These are phyloP conservation scores for Fusarium denticulatum DNA, from an alignment of 2,329 filamentous ascomycete species.

Conservation along the genomic window DNA sequence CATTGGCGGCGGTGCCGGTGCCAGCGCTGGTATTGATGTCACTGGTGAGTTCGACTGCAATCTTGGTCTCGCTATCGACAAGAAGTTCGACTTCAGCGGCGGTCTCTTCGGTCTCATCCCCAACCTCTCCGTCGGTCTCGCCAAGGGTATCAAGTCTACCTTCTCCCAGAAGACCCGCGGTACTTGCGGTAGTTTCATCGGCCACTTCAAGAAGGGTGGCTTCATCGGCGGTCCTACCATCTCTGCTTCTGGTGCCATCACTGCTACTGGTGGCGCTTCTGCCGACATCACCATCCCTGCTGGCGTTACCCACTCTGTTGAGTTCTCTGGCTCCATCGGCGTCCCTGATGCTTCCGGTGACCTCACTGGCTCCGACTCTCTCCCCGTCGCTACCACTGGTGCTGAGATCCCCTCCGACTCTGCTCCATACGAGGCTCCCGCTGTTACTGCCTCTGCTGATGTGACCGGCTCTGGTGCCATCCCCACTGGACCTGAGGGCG, in stretches of 20 bases:
- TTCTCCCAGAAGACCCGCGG: constrained; percentile 32
- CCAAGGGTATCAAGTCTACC: constrained; percentile 22
- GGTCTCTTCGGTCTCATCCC: constrained; percentile 52
- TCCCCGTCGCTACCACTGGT: not conserved
- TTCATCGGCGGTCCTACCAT: constrained; percentile 17
- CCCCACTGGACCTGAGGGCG: constrained; percentile 8
- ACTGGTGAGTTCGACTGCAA: constrained; percentile 31
- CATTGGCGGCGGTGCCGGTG: constrained; percentile 49
- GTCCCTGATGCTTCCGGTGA: not conserved
- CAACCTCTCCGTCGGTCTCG: constrained; percentile 52
- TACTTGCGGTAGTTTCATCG: constrained; percentile 27
- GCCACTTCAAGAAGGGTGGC: constrained; percentile 21
- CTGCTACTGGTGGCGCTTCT: constrained; percentile 13
- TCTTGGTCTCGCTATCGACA: constrained; percentile 36
- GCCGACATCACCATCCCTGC: constrained; percentile 11
- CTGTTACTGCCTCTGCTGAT: not conserved
- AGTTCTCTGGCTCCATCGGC: constrained; percentile 6
- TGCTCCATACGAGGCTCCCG: not conserved
- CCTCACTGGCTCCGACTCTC: not conserved
- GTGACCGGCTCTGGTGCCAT: not conserved
- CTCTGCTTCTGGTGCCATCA: constrained; percentile 21
- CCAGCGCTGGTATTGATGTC: constrained; percentile 48
- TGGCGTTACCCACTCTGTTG: constrained; percentile 11
- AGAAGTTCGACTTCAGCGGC: constrained; percentile 33
- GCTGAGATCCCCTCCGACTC: not conserved